A percentile compares a stretch with the other conserved stretches of the same genome.
phyloP scores from a whole-genome alignment of 371 early-diverging fungal genomes.

The Mortierella sp. region DNA sequence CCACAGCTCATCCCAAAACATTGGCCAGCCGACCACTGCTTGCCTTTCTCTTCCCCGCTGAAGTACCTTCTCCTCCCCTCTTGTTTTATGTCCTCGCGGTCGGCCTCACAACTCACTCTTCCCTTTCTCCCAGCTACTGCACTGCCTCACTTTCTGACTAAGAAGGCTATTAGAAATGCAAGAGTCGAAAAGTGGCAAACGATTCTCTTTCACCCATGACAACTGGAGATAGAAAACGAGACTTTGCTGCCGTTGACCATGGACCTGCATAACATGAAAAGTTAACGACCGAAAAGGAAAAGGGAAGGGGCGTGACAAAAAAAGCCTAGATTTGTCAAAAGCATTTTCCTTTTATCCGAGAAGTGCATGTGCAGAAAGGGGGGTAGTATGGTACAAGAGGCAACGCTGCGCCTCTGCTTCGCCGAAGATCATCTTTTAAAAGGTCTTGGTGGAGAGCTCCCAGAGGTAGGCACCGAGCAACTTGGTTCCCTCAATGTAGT shows the following conservation, averaged over 20 bases:
- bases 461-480: conserved; percentile 91
- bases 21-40: too few relatives aligned
- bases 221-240: not conserved
- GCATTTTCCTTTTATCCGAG: not conserved
- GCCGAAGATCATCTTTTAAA: conserved; percentile 11
- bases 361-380: not conserved
- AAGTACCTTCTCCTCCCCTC: not conserved
- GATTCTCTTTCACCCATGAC: not conserved
- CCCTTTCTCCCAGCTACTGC: not conserved
- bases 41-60: too few relatives aligned
- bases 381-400: conserved; percentile 8
- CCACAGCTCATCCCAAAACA: not conserved
- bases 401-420: not conserved
- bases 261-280: not conserved
- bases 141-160: not conserved
- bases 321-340: too few relatives aligned
- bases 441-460: conserved; percentile 76
- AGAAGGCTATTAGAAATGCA: not conserved
- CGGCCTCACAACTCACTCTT: not conserved
- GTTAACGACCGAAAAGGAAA: not conserved
- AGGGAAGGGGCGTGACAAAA: not conserved
- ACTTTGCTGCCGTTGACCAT: not conserved
- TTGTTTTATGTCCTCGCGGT: not conserved
- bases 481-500: conserved; percentile 96
- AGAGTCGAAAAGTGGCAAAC: not conserved